These are phyloP conservation scores for Hibiscus mutabilis DNA, from an alignment of 345 rosid genomes.

Conservation along the genomic window DNA sequence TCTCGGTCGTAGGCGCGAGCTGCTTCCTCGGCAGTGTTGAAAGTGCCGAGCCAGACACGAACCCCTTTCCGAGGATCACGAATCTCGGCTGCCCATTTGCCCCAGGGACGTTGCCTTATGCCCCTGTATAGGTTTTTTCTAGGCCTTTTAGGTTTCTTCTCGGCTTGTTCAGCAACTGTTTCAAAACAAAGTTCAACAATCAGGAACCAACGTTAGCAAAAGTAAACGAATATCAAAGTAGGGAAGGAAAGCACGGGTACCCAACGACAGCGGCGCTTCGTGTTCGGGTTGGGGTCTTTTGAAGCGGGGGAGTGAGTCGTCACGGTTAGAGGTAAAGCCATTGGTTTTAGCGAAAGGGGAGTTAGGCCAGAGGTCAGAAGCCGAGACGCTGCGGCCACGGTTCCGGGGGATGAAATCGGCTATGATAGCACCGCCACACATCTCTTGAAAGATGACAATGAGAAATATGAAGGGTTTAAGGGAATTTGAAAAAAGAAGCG, in stretches of 20 bases:
- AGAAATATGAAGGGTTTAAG: neutral
- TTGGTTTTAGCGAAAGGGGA: conserved; percentile 21
- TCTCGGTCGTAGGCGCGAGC: conserved; percentile 86
- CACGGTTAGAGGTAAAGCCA: conserved; percentile 13
- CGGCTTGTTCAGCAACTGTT: conserved; percentile 38
- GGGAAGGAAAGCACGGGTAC: conserved; percentile 18
- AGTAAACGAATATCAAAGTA: neutral
- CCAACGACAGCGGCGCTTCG: conserved; percentile 29
- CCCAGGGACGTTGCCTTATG: conserved; percentile 93
- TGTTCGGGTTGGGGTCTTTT: conserved; percentile 28
- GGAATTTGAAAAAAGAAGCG: neutral
- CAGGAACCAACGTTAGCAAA: neutral
- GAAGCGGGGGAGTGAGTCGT: conserved; percentile 8
- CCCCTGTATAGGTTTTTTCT: conserved; percentile 82
- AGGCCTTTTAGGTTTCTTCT: conserved; percentile 49
- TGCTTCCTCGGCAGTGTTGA: conserved; percentile 84
- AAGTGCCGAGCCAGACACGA: conserved; percentile 95
- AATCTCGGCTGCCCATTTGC: conserved; percentile 97
- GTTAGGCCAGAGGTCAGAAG: conserved; percentile 52
- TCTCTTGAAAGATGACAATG: conserved; percentile 7
- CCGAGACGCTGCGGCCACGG: conserved; percentile 23
- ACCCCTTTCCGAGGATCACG: conserved; percentile 91
- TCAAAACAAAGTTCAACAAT: conserved; percentile 12
- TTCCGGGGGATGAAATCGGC: conserved; percentile 42
- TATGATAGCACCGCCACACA: conserved; percentile 78